Base-by-base conservation (phyloP, 2,329 filamentous ascomycete species). In the Ceratocystis harringtonii region DNA sequence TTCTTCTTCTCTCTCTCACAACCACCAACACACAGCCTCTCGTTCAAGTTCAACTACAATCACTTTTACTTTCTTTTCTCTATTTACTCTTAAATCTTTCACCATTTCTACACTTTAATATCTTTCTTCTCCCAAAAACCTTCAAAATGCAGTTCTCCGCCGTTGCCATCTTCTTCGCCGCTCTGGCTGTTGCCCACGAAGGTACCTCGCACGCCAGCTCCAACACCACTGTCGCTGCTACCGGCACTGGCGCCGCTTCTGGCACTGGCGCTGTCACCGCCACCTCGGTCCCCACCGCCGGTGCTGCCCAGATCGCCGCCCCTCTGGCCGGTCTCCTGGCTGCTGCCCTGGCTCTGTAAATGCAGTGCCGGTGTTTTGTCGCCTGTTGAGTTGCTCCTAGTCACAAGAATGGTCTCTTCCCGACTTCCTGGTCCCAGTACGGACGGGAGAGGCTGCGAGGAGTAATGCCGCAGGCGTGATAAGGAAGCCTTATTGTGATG, bases 1-100 rank as follows among this genome's bases (percentile, higher is more conserved):
- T 58, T 25, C 44, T 61, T 63, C 61, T 58, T 15, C 19, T 7
- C 43, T 36, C 36, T 58, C 48, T 36, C 45, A 61, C 2, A 43
- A 36, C 22, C 45, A 67, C 63, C 66, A 64, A 58, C 58, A 63
- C 45, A 61, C 41, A 57, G 62, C 58, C 66, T 67, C 61, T 67
- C 66, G 66, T 67, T 67, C 66, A 67, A 67, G 66, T 67, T 67
- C 66, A 65, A 67, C 58, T 65, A 62, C 66, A 63, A 62, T 25
- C 64, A 41, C 48, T n/a, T 52, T 58, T 64, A 58, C 62, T 62
- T 64, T 67, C 66, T 65, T 28, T 58, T 44, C 22, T n/a, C 5
- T 15, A 6, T 44, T 36, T 65, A 10, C 32, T 41, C 28, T 48
- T 58, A 62, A 65, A 55, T n/a, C 32, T 55, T 66, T 62, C 63